phyloP scores from a whole-genome alignment of 2,329 filamentous ascomycete genomes.

The Tolypocladium tropicale region DNA sequence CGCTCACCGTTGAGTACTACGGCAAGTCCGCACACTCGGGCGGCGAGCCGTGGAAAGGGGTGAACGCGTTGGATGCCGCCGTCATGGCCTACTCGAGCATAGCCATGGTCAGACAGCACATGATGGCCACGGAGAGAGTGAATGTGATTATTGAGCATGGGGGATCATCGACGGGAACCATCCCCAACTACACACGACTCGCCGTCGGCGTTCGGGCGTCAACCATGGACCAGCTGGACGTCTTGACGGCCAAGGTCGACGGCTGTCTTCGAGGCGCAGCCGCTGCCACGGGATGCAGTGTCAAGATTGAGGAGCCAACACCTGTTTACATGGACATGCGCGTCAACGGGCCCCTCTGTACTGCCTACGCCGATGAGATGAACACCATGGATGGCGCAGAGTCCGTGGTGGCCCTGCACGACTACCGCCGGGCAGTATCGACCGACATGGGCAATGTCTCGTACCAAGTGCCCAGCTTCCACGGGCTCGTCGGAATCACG shows the following conservation, averaged over 20 bases:
- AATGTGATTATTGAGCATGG: background rate
- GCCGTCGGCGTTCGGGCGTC: background rate
- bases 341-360: background rate
- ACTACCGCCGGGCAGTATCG: slow-evolving; percentile 21
- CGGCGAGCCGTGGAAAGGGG: background rate
- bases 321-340: background rate
- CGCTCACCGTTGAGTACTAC: background rate
- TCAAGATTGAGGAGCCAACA: background rate
- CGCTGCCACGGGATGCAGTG: background rate
- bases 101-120: background rate
- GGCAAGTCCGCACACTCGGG: background rate
- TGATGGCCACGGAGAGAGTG: background rate
- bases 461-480: slow-evolving; percentile 32
- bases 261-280: background rate
- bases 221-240: background rate
- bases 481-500: slow-evolving; percentile 33
- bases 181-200: background rate
- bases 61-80: background rate
- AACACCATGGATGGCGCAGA: background rate
- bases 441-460: slow-evolving; percentile 39
- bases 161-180: background rate
- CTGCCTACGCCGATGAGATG: background rate
- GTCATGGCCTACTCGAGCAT: background rate
- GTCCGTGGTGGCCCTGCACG: slow-evolving; percentile 7
- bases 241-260: background rate